Evolutionary conservation across 768 basidiomycete genomes (phyloP).

Genomic region (Panellus pusillus): DNA sequence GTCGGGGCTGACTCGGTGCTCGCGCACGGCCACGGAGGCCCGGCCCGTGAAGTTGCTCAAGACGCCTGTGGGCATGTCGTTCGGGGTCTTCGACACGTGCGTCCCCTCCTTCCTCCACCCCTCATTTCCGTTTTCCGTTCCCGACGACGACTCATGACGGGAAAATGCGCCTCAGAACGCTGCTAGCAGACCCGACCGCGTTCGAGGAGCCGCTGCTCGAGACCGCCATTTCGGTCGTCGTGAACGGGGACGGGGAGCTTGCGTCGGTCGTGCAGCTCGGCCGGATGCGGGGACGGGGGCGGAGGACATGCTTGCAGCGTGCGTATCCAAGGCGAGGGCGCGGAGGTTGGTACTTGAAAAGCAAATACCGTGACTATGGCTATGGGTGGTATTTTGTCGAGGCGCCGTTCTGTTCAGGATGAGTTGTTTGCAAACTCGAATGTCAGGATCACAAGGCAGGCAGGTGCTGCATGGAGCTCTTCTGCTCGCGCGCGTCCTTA

Average conservation of each 20-base stretch:
- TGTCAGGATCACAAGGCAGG: no score
- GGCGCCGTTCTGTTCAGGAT: no score
- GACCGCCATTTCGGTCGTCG: conserved; percentile 62
- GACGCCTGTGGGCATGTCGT: conserved; percentile 56
- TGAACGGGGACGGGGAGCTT: conserved; percentile 51
- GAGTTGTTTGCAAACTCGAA: no score
- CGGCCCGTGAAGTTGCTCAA: conserved; percentile 48
- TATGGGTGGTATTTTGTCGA: no score
- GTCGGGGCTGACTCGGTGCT: conserved; percentile 60
- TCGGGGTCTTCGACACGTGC: conserved; percentile 83
- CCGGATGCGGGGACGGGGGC: conserved; percentile 29
- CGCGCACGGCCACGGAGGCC: conserved; percentile 45
- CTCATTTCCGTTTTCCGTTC: neutral
- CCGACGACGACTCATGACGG: no score
- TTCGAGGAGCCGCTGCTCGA: conserved; percentile 90
- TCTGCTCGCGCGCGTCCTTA: no score
- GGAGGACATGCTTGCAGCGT: conserved; percentile 35
- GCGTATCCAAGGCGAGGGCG: conserved; percentile 38
- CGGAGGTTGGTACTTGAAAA: conserved; percentile 7
- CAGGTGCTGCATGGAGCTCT: no score
- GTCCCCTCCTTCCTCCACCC: conserved; percentile 27
- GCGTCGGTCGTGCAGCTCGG: conserved; percentile 56
- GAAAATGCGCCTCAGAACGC: conserved; percentile 46
- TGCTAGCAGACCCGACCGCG: conserved; percentile 82
- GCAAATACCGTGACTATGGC: conserved; percentile 13